Percentiles rank a stretch among this genome's conserved stretches.
Conservation (phyloP, 305 asterid species). For the Caryopteris hybrid region DNA sequence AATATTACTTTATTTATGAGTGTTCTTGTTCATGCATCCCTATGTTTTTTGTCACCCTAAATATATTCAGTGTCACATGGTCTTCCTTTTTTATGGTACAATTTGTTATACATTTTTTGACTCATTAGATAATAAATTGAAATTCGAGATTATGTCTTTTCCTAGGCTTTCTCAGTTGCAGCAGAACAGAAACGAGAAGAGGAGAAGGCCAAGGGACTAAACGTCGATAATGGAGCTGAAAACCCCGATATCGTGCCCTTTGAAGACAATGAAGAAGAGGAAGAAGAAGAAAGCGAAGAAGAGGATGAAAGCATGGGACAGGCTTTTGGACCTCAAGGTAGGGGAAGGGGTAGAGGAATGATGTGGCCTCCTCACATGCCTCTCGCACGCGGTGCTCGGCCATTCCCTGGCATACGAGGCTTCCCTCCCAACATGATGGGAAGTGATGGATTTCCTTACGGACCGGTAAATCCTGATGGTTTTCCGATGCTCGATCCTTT, state of each 20-base stretch:
- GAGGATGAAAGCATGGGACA: constrained; percentile 58
- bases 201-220: constrained; percentile 80
- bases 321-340: constrained; percentile 52
- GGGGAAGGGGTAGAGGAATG: constrained; percentile 90
- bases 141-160: constrained; percentile 15
- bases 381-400: constrained; percentile 54
- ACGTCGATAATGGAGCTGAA: constrained; percentile 55
- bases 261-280: constrained; percentile 84
- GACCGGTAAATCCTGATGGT: constrained; percentile 60
- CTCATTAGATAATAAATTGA: constrained; percentile 12
- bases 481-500: constrained; percentile 66
- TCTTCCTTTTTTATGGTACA: constrained; percentile 12
- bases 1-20: not conserved
- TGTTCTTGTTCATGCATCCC: too few relatives aligned
- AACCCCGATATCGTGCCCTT: constrained; percentile 83
- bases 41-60: too few relatives aligned
- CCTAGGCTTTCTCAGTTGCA: constrained; percentile 65
- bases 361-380: constrained; percentile 86
- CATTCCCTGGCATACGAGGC: constrained; percentile 61
- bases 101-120: too few relatives aligned
- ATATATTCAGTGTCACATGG: not conserved
- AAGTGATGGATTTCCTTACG: constrained; percentile 59
- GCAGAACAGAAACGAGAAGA: constrained; percentile 86
- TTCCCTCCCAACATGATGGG: constrained; percentile 80
- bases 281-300: constrained; percentile 85